Percentiles rank a stretch among this genome's conserved stretches.
These are phyloP conservation scores for Pulveroboletus sp. DNA, from an alignment of 768 basidiomycete genomes.

Conservation along the genomic window DNA sequence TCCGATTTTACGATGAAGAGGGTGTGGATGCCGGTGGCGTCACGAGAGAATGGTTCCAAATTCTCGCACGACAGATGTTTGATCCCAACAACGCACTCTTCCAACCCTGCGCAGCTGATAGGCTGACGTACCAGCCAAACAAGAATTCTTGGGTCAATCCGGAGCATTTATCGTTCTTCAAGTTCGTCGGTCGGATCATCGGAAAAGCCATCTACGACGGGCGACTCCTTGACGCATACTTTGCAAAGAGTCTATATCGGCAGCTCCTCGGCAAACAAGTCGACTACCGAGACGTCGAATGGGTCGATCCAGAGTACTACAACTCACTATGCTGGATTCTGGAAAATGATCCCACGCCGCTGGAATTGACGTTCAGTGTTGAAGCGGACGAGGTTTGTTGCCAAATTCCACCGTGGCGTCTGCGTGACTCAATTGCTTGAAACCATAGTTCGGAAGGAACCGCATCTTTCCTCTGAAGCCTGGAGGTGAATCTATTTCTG, in stretches of 20 bases:
- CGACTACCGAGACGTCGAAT: slow-evolving; percentile 94
- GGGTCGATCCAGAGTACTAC: slow-evolving; percentile 98
- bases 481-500: slow-evolving; percentile 75
- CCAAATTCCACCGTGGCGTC: background rate
- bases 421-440: background rate
- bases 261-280: slow-evolving; percentile 92
- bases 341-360: slow-evolving; percentile 84
- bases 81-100: slow-evolving; percentile 98
- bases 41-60: slow-evolving; percentile 98
- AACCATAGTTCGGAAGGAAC: slow-evolving; percentile 79
- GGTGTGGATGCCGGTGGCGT: slow-evolving; percentile 98
- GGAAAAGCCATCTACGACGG: slow-evolving; percentile 98
- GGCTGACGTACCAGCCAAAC: slow-evolving; percentile 93
- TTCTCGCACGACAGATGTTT: slow-evolving; percentile 97
- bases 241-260: slow-evolving; percentile 93
- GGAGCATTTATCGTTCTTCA: slow-evolving; percentile 96
- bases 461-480: slow-evolving; percentile 85
- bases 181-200: slow-evolving; percentile 96
- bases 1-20: slow-evolving; percentile 95
- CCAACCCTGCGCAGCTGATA: slow-evolving; percentile 95
- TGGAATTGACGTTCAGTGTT: slow-evolving; percentile 91
- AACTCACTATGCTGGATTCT: slow-evolving; percentile 97
- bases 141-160: slow-evolving; percentile 92
- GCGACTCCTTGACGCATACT: slow-evolving; percentile 94
- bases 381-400: slow-evolving; percentile 81